phyloP scores from a whole-genome alignment of 169 alveolate genomes.

The Perkinsus olseni region DNA sequence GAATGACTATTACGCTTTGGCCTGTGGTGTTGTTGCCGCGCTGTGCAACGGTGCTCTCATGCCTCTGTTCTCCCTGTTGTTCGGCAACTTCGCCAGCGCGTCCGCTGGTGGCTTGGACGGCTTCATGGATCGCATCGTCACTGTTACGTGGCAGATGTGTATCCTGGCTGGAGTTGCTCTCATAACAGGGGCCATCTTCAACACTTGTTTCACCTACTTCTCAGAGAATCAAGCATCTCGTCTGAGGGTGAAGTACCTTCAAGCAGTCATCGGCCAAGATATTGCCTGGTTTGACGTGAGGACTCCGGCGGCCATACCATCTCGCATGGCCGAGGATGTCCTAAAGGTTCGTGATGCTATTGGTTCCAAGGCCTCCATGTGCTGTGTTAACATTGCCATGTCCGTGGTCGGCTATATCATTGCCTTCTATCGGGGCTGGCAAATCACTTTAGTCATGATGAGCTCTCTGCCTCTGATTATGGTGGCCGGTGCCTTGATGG shows the following conservation, averaged over 20 bases:
- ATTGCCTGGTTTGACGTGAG: conserved; percentile 38
- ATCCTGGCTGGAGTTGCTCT: not conserved
- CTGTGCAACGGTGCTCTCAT: not conserved
- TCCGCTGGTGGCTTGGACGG: not conserved
- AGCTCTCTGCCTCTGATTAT: conserved; percentile 30
- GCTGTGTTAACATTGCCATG: conserved; percentile 29
- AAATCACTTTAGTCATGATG: conserved; percentile 28
- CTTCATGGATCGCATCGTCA: not conserved
- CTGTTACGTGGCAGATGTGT: not conserved
- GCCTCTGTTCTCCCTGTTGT: not conserved
- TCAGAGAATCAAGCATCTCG: not conserved
- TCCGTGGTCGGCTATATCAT: conserved; percentile 21
- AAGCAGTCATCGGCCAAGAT: conserved; percentile 35
- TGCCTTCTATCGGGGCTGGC: conserved; percentile 20
- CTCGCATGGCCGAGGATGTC: conserved; percentile 36
- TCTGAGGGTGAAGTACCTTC: conserved; percentile 16
- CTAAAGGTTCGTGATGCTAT: conserved; percentile 35
- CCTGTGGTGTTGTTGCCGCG: not conserved
- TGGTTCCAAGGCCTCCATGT: conserved; percentile 29
- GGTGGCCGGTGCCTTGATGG: conserved; percentile 21
- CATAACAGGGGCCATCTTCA: not conserved
- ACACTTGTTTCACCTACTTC: not conserved
- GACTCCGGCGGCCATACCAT: conserved; percentile 32
- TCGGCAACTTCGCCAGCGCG: not conserved
- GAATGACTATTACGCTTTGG: not conserved